A percentile compares a stretch with the other conserved stretches of the same genome.
Evolutionary conservation across 768 basidiomycete species (phyloP).

Genomic region (Agaricus sinodeliciosus): DNA sequence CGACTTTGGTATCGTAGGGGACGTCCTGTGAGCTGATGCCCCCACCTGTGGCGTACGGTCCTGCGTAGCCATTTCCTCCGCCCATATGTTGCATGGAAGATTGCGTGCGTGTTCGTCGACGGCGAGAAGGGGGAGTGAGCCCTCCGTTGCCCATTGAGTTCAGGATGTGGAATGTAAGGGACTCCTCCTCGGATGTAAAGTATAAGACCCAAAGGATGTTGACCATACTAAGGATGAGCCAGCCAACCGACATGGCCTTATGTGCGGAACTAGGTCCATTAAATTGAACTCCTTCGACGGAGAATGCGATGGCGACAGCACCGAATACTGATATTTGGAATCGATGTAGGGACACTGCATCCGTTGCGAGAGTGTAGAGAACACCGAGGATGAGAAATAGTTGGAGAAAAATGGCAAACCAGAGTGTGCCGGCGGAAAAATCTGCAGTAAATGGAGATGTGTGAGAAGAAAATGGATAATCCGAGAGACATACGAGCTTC

Average conservation of each 20-base stretch:
- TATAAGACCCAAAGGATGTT: slow-evolving; percentile 95
- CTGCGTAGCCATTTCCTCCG: slow-evolving; percentile 54
- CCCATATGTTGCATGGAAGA: slow-evolving; percentile 60
- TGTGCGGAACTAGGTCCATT: slow-evolving; percentile 37
- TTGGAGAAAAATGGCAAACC: slow-evolving; percentile 84
- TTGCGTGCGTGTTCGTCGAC: slow-evolving; percentile 63
- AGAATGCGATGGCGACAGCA: slow-evolving; percentile 82
- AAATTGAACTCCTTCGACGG: slow-evolving; percentile 55
- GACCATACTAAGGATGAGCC: slow-evolving; percentile 87
- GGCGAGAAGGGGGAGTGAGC: slow-evolving; percentile 72
- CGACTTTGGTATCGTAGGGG: slow-evolving; percentile 57
- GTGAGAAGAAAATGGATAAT: not conserved
- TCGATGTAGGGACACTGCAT: slow-evolving; percentile 90
- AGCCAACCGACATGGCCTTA: slow-evolving; percentile 88
- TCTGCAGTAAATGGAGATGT: slow-evolving; percentile 20
- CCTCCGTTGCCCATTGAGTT: slow-evolving; percentile 85
- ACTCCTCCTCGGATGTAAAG: slow-evolving; percentile 96
- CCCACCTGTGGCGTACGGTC: slow-evolving; percentile 58
- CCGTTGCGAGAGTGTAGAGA: slow-evolving; percentile 73
- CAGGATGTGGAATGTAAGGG: slow-evolving; percentile 77
- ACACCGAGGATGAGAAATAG: slow-evolving; percentile 67
- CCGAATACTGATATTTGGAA: slow-evolving; percentile 87
- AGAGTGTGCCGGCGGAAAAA: slow-evolving; percentile 53
- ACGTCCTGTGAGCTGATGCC: slow-evolving; percentile 65
- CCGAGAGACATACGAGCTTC: slow-evolving; percentile 36